These are phyloP conservation scores for Cylindrotheca closterium DNA, from an alignment of 108 stramenopile species.

Conservation along the genomic window DNA sequence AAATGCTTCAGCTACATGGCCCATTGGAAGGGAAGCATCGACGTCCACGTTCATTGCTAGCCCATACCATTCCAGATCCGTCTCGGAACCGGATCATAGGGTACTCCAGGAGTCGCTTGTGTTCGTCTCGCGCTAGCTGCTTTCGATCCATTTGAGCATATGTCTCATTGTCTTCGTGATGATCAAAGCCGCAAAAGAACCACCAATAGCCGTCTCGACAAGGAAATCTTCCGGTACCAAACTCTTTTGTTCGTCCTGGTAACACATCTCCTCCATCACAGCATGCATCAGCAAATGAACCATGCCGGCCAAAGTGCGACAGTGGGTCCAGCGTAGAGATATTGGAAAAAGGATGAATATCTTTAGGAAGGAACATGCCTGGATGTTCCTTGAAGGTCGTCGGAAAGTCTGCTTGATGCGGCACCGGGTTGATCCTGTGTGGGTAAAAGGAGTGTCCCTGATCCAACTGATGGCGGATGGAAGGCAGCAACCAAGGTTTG, in stretches of 20 bases:
- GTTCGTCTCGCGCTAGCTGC: background rate
- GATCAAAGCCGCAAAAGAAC: background rate
- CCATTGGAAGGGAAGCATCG: background rate
- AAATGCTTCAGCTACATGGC: too few relatives aligned
- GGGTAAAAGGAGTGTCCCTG: slow-evolving; percentile 1
- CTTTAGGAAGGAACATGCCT: background rate
- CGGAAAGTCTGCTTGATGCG: slow-evolving; percentile 10
- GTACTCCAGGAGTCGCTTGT: background rate
- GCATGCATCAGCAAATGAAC: background rate
- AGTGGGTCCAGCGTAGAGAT: background rate
- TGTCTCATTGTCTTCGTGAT: background rate
- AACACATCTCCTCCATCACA: background rate
- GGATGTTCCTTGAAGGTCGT: background rate
- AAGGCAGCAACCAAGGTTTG: background rate
- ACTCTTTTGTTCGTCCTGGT: background rate
- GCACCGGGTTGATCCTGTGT: slow-evolving; percentile 12
- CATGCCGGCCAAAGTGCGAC: background rate
- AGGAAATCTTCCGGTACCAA: background rate
- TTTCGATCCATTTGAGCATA: background rate
- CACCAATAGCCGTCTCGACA: background rate
- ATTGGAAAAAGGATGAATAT: background rate
- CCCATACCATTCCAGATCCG: background rate
- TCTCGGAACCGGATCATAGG: background rate
- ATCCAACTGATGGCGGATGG: background rate
- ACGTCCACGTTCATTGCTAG: background rate